Evolutionary conservation across 306 rosid species (phyloP).

Genomic region (Quercus aquifolioides): DNA sequence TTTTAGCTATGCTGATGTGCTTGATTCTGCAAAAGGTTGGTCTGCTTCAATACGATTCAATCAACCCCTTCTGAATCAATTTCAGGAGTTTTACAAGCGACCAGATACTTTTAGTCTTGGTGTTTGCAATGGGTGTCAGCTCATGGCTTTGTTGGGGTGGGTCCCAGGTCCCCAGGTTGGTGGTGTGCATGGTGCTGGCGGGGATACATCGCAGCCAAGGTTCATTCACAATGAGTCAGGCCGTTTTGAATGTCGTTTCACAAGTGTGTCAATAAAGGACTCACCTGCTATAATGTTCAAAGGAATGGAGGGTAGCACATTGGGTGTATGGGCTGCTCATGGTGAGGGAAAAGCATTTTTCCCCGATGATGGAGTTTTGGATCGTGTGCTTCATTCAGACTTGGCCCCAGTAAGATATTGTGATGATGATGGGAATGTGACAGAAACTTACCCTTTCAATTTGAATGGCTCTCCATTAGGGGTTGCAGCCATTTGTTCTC

Average conservation of each 20-base stretch:
- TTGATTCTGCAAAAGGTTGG: conserved; percentile 96
- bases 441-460: conserved; percentile 84
- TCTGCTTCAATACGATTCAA: conserved; percentile 78
- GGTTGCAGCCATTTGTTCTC: conserved; percentile 86
- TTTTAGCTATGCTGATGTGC: conserved; percentile 92
- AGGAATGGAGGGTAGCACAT: conserved; percentile 80
- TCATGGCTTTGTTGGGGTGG: conserved; percentile 95
- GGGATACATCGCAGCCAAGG: conserved; percentile 85
- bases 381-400: conserved; percentile 52
- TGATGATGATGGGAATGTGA: conserved; percentile 77
- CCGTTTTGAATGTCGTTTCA: conserved; percentile 86
- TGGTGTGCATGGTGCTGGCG: conserved; percentile 76
- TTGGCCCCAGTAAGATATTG: conserved; percentile 82
- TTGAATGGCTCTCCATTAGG: conserved; percentile 87
- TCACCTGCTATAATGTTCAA: conserved; percentile 81
- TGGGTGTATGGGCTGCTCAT: conserved; percentile 92
- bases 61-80: conserved; percentile 61
- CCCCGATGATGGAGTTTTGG: conserved; percentile 69
- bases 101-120: conserved; percentile 89
- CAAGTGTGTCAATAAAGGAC: conserved; percentile 71
- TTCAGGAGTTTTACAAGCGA: conserved; percentile 80
- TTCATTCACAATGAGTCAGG: conserved; percentile 89
- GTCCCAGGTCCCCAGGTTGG: conserved; percentile 89
- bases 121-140: conserved; percentile 94
- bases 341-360: conserved; percentile 91